A percentile compares a stretch with the other conserved stretches of the same genome.
phyloP scores from a whole-genome alignment of 2,329 filamentous ascomycete genomes.

The Colletotrichum truncatum region DNA sequence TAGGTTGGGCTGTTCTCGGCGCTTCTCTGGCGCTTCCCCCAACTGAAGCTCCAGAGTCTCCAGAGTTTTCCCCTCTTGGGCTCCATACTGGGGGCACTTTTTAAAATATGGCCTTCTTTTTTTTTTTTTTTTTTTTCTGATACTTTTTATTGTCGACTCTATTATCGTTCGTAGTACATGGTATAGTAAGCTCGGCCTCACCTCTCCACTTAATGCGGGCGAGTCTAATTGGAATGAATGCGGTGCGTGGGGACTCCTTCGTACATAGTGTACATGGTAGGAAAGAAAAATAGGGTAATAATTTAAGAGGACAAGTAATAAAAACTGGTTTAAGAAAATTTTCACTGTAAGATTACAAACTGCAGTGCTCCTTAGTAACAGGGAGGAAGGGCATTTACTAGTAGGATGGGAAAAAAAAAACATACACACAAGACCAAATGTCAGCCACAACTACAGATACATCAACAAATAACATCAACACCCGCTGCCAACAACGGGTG shows the following conservation, averaged over 20 bases:
- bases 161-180: no score
- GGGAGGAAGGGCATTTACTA: no score
- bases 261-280: no score
- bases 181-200: no score
- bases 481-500: no score
- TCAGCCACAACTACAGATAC: not conserved
- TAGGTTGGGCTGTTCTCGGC: constrained; percentile 18
- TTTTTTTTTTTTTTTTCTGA: not conserved
- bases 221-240: no score
- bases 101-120: not conserved
- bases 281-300: no score
- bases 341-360: constrained; percentile 9
- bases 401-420: not conserved
- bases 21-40: constrained; percentile 30
- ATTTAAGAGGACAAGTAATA: not conserved
- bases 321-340: not conserved
- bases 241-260: no score
- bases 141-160: constrained; percentile 4
- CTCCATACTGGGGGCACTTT: constrained; percentile 17
- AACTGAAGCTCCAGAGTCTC: constrained; percentile 20
- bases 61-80: constrained; percentile 2
- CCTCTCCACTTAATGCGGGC: no score
- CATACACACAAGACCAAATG: not conserved
- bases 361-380: no score
- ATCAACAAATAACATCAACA: not conserved